Percentiles rank a stretch among this genome's conserved stretches.
These are phyloP conservation scores for Euryodendron excelsum DNA, from an alignment of 148 eudicot species.

Conservation along the genomic window DNA sequence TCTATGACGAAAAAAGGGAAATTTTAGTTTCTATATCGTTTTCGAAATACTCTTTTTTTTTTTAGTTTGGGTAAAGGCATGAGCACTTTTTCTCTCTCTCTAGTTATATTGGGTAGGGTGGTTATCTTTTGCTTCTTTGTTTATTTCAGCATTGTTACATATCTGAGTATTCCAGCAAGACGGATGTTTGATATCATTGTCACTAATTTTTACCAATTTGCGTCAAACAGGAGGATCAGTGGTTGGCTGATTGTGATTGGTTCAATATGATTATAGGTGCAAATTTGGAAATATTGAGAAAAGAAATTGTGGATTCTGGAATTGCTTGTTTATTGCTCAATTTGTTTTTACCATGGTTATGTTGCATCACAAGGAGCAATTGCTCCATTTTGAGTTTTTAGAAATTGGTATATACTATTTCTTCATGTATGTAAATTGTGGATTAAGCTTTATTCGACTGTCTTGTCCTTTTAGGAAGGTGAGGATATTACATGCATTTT, in stretches of 20 bases:
- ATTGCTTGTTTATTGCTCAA: background rate
- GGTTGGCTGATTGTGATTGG: too few species aligned
- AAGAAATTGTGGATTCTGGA: background rate
- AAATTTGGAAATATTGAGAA: background rate
- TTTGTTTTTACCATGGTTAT: background rate
- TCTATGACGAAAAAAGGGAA: background rate
- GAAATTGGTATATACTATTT: background rate
- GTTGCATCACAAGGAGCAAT: too few species aligned
- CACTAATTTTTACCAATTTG: background rate
- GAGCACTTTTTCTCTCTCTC: too few species aligned
- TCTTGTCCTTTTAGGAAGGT: background rate
- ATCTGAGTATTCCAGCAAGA: background rate
- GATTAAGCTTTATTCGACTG: background rate
- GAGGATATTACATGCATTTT: background rate
- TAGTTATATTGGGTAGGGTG: too few species aligned
- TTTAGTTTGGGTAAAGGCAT: too few species aligned
- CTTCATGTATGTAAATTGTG: background rate
- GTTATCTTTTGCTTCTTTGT: background rate
- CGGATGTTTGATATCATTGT: background rate
- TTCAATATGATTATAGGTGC: too few species aligned
- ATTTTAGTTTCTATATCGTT: too few species aligned
- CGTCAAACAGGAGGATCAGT: background rate
- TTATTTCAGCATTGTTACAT: background rate
- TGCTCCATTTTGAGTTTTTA: conserved; percentile 1
- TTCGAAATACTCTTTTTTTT: too few species aligned